phyloP scores from a whole-genome alignment of 345 rosid species.

The Linum tenue region DNA sequence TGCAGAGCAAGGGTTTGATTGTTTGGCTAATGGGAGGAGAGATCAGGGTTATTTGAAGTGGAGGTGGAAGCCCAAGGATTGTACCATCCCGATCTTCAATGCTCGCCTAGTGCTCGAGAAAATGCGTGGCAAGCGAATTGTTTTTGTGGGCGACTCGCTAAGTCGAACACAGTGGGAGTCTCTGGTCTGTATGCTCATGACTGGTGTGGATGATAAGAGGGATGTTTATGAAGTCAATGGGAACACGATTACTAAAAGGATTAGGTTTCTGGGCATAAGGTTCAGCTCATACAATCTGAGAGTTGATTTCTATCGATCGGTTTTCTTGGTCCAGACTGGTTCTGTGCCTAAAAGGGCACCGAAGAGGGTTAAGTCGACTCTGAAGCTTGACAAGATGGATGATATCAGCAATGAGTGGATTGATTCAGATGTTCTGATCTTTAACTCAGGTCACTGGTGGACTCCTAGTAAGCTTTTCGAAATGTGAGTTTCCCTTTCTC shows the following conservation, averaged over 20 bases:
- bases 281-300: conserved; percentile 41
- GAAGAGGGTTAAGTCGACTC: conserved; percentile 50
- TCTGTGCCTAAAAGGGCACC: conserved; percentile 41
- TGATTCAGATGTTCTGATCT: conserved; percentile 51
- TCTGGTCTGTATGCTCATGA: conserved; percentile 73
- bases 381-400: conserved; percentile 49
- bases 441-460: conserved; percentile 84
- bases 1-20: conserved; percentile 59
- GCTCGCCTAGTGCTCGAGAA: conserved; percentile 36
- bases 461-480: conserved; percentile 58
- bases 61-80: conserved; percentile 75
- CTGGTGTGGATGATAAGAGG: conserved; percentile 51
- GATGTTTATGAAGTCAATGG: conserved; percentile 54
- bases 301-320: conserved; percentile 62
- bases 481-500: conserved; percentile 36
- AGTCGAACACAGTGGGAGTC: conserved; percentile 94
- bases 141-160: conserved; percentile 87
- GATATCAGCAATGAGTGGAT: conserved; percentile 61
- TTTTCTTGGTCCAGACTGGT: conserved; percentile 53
- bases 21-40: conserved; percentile 59
- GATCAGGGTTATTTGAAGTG: conserved; percentile 50
- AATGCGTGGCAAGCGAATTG: conserved; percentile 64
- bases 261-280: conserved; percentile 47
- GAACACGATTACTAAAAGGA: conserved; percentile 43
- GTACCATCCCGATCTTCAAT: conserved; percentile 47